Conservation (phyloP, 1,284 basidiomycete species). For the Puccinia polysora region DNA sequence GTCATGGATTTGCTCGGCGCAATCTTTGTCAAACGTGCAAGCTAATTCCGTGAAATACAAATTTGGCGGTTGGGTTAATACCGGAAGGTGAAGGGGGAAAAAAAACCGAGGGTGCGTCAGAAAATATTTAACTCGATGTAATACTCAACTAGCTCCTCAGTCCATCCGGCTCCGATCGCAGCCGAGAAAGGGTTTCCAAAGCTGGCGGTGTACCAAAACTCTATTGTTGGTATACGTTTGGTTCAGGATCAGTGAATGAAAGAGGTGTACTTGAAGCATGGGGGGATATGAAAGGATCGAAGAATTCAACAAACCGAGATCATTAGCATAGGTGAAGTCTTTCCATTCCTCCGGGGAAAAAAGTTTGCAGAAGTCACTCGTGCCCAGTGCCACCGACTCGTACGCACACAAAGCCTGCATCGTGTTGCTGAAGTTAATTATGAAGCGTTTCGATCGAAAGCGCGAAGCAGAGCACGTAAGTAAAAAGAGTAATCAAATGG, state of each 20-base stretch:
- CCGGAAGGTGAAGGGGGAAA: not conserved
- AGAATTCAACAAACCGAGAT: constrained; percentile 18
- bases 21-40: constrained; percentile 71
- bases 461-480: too few relatives aligned
- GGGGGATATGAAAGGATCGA: not conserved
- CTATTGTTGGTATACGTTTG: not conserved
- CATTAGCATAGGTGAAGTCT: constrained; percentile 56
- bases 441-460: too few relatives aligned
- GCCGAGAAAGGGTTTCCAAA: constrained; percentile 53
- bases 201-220: constrained; percentile 43
- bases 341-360: constrained; percentile 67
- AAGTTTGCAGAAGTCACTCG: constrained; percentile 58
- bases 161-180: constrained; percentile 55
- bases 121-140: too few relatives aligned
- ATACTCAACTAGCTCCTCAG: constrained; percentile 52
- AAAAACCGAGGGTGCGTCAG: not conserved
- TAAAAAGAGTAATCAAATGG: constrained; percentile 58
- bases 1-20: constrained; percentile 66
- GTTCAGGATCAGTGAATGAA: not conserved
- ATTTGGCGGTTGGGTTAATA: not conserved
- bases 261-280: not conserved
- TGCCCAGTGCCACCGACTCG: constrained; percentile 56
- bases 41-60: constrained; percentile 50
- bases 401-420: constrained; percentile 52
- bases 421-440: constrained; percentile 17